A percentile compares a stretch with the other conserved stretches of the same genome.
Evolutionary conservation across 2,329 filamentous ascomycete genomes (phyloP).

Genomic region (Emmonsia crescens): DNA sequence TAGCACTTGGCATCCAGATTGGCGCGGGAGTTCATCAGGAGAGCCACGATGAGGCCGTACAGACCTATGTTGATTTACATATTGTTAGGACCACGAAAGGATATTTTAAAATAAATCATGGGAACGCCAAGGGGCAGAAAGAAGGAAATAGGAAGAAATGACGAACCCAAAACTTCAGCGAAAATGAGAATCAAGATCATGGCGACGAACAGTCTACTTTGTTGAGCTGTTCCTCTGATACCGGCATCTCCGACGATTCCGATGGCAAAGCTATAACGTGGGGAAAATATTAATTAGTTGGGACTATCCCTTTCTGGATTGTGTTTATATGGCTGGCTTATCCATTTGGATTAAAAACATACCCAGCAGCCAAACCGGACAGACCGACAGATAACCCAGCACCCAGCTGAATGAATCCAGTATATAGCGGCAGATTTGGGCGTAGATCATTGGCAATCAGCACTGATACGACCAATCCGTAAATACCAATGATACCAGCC

Average conservation of each 20-base stretch:
- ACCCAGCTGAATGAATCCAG: conserved; percentile 75
- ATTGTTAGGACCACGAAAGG: neutral
- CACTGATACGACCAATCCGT: conserved; percentile 80
- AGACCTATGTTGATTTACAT: conserved; percentile 53
- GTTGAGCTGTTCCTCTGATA: conserved; percentile 42
- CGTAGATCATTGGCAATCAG: conserved; percentile 70
- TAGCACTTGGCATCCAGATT: conserved; percentile 54
- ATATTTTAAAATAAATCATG: neutral
- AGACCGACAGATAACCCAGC: conserved; percentile 74
- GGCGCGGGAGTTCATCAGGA: conserved; percentile 98
- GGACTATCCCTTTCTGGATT: neutral
- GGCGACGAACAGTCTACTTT: conserved; percentile 68
- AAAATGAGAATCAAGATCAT: conserved; percentile 99
- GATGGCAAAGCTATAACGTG: conserved; percentile 58
- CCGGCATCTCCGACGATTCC: conserved; percentile 61
- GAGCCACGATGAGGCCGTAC: conserved; percentile 95
- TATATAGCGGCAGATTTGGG: conserved; percentile 63
- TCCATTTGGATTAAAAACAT: conserved; percentile 15
- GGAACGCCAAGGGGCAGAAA: too few species aligned
- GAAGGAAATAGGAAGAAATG: neutral
- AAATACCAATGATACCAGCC: conserved; percentile 99
- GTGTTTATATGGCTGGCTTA: neutral
- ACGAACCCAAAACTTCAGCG: conserved; percentile 90
- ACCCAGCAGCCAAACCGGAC: conserved; percentile 66
- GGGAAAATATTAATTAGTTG: neutral